Base-by-base conservation (phyloP, 208 protist species). In the Acanthamoeba sp. region DNA sequence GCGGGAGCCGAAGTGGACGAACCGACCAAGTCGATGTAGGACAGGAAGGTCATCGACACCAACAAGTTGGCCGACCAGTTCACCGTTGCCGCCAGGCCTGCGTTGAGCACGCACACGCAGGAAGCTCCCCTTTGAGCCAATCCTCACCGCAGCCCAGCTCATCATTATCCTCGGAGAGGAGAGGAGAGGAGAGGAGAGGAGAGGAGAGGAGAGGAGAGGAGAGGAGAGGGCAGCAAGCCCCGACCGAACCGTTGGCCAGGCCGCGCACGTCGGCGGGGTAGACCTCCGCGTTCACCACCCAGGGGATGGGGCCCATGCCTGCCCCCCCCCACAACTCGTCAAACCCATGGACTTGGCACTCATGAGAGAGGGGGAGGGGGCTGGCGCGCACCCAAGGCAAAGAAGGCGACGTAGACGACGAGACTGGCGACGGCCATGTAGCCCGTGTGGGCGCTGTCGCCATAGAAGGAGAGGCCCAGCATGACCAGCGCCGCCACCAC, bases 261-360 rank as follows among this genome's bases (percentile, higher is more conserved):
- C 78, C 78, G 91, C 98, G 98, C 32, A 98, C 95, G 71, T 97
- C 95, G 14, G 95, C 98, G 0, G 98, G 98, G 95, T 98, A 99
- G 42, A 98, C 97, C 95, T 99, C 98, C 20, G 98, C 96, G 96
- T 98, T 98, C 55, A 98, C 95, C 18, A 98, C 98, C 98, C 98
- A 98, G 85, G 98, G 98, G 85, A 99, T 98, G 84, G 97, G 97
- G 57, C 98, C 98, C 73, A 98, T 97, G 29, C 98, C 98, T 78
- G n/a, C 36, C 69, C 16, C 16, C 3, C 24, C 57, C 16, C 16
- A 32, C 24, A 3, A 3, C 6, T 4, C 22, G 57, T n/a, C n/a
- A n/a, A n/a, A n/a, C n/a, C n/a, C n/a, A n/a, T n/a, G n/a, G n/a
- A n/a, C n/a, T n/a, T n/a, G n/a, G n/a, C 42, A 48, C 42, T 14